Conservation (phyloP, 352 stramenopile genomes). For the Thalassiosira livingstoniorum region DNA sequence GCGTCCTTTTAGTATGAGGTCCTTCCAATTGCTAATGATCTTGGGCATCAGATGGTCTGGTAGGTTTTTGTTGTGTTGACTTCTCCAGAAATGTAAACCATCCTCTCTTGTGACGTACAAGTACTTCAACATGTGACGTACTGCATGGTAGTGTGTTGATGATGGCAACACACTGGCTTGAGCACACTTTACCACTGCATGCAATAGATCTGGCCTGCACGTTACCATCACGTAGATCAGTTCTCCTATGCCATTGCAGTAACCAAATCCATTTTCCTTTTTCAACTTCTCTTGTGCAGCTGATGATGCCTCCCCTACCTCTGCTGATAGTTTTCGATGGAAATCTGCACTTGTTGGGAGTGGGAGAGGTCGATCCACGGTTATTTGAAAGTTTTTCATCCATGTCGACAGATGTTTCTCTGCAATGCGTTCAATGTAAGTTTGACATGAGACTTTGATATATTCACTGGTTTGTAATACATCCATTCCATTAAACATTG, state of each 20-base stretch:
- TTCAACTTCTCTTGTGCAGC: not conserved
- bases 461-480: not conserved
- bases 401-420: not conserved
- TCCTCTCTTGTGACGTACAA: no score
- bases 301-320: not conserved
- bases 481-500: not conserved
- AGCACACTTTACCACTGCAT: no score
- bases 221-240: no score
- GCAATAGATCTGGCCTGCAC: no score
- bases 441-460: not conserved
- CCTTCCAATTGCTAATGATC: not conserved
- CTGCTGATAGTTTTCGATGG: not conserved
- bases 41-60: not conserved
- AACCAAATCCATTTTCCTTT: not conserved
- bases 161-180: not conserved
- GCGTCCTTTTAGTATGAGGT: not conserved
- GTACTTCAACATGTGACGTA: not conserved
- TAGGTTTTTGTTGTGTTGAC: not conserved
- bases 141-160: not conserved
- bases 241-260: not conserved
- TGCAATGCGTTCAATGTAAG: no score
- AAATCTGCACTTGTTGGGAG: not conserved
- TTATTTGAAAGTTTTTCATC: not conserved
- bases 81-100: not conserved
- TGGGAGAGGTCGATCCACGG: not conserved